Base-by-base conservation (phyloP, 345 rosid species). In the Pistacia integerrima region DNA sequence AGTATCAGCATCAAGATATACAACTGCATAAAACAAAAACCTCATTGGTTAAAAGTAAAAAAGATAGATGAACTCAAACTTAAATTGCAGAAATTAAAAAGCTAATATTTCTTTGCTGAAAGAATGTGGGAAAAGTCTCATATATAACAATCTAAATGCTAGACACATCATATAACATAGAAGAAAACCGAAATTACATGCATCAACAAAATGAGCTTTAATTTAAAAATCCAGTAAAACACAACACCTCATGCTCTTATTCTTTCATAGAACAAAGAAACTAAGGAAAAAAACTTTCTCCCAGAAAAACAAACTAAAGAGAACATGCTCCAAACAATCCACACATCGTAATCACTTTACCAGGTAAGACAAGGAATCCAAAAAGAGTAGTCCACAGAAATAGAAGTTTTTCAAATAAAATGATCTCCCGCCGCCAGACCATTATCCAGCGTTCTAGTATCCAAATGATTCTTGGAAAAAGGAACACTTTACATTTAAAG, bases 1-100 rank as follows among this genome's bases (percentile, higher is more conserved):
- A 63, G 99, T 95, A 90, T 93, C 99, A 33, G 98, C 99, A 82
- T 93, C 99, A 73, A 95, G 92, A 84, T 92, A 93, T 58, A 93
- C 92, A 85, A 93, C 99, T 93, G 87, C 85, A 69, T 59, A 78
- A 75, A 82, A 66, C 25, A 78, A 18, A 52, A 5, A 1, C 38
- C 36, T 71, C 8, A 46, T 41, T 25, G 11, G 44, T 58, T 71
- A 25, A 4, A 17, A 41, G 52, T 58, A 2, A 18, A 22, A 44
- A 14, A 71, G 28, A 55, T 22, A 20, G 72, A 36, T 17, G 18
- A 33, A 46, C 22, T 18, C 1, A 74, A n/a, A 52, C 2, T 38
- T 35, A 46, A 82, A 74, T 49, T 5, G 44, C 77, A 33, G 16
- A 25, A 61, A 25, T 51, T 18, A 28, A 51, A 69, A 30, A 16